Evolutionary conservation across 2,329 filamentous ascomycete species (phyloP), one percentile per base, ranked within the genome.

Genomic region (Cordyceps cateniannulata): DNA sequence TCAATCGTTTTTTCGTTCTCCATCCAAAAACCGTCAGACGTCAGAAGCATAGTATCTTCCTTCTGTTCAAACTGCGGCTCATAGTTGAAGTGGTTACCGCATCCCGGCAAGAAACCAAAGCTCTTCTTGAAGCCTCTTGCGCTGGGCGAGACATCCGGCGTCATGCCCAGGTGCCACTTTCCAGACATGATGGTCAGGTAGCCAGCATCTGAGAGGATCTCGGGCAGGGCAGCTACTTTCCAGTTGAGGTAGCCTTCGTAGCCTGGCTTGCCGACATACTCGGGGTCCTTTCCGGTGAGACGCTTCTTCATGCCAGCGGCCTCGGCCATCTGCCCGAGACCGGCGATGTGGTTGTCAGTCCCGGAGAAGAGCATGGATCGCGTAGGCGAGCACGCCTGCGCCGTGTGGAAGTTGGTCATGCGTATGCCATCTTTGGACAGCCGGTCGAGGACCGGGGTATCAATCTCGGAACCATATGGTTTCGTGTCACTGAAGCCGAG

Each of bases 201-300:
- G 16, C 84, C 84, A 0, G 74, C 78, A 63, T 86, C 84, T 5
- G 75, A 78, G 5, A 87, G 74, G 2, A 87, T 66, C 68, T 87
- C 84, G 2, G 83, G 82, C 16, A 86, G 71, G 6, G 83, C 79
- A 1, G 76, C 85, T 2, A 87, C 84, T 1, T 77, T 74, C 63
- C 83, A 79, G 61, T 87, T 87, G 38, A 87, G 73, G 65, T 86
- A 87, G 0, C 85, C 84, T 68, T 87, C 84, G 62, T 87, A 85
- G 0, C 84, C 84, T 0, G 83, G 83, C 72, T 79, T 78, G 12
- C 79, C 84, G 40, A 82, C 75, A 66, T 85, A 82, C 0, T 80
- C 69, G 24, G 27, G 27, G 69, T 55, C 16, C 66, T 61, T 61
- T 49, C 60, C 60, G 27, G 60, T 63, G 40, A 52, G 55, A 1